These are phyloP conservation scores for Yamadazyma tumulicola DNA, from an alignment of 805 yeast genomes.

Conservation along the genomic window DNA sequence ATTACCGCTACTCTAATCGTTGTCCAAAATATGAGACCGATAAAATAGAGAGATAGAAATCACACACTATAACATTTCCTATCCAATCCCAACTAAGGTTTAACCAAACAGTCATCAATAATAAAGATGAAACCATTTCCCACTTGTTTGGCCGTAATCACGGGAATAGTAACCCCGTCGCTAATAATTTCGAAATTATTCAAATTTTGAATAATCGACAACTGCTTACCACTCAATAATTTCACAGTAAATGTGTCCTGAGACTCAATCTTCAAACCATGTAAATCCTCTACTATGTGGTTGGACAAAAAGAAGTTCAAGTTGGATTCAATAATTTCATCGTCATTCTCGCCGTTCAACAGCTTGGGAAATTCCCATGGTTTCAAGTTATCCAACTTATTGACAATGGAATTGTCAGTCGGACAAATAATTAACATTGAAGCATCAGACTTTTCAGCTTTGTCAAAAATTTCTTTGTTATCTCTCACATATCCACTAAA, in stretches of 20 bases:
- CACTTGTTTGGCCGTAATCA: conserved; percentile 26
- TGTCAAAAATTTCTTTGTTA: conserved; percentile 43
- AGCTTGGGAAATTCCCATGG: conserved; percentile 81
- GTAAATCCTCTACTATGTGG: conserved; percentile 48
- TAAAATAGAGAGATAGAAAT: not conserved
- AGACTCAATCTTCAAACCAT: conserved; percentile 12
- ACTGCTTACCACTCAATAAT: conserved; percentile 14
- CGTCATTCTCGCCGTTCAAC: conserved; percentile 43
- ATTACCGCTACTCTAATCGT: no score
- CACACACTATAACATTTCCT: conserved; percentile 5
- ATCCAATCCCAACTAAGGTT: conserved; percentile 13
- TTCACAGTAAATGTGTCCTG: conserved; percentile 2
- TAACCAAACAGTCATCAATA: conserved; percentile 31
- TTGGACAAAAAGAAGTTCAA: conserved; percentile 55
- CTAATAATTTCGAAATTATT: conserved; percentile 3
- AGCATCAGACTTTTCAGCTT: conserved; percentile 44
- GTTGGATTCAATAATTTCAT: conserved; percentile 48
- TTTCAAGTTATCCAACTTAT: conserved; percentile 48
- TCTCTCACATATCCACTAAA: conserved; percentile 73
- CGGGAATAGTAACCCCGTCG: conserved; percentile 17
- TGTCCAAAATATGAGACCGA: not conserved
- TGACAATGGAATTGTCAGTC: conserved; percentile 48
- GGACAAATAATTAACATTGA: conserved; percentile 68
- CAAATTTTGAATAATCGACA: conserved; percentile 8
- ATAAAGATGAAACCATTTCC: conserved; percentile 39